These are phyloP conservation scores for Fusarium sp. DNA, from an alignment of 2,329 filamentous ascomycete species.

Conservation along the genomic window DNA sequence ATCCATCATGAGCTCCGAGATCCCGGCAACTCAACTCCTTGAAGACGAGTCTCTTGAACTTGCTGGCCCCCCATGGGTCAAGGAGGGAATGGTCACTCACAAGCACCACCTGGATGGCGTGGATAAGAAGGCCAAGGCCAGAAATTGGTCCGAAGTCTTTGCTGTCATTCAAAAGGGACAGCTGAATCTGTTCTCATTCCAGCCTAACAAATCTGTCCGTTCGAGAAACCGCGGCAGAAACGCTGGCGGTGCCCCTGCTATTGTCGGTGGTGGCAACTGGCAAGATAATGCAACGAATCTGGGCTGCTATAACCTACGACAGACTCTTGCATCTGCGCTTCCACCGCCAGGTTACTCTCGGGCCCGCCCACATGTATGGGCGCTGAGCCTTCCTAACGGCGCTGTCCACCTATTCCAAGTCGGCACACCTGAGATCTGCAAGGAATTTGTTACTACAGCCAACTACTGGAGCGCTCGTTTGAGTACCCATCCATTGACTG, in stretches of 20 bases:
- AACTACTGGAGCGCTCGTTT: conserved; percentile 98
- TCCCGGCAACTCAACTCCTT: conserved; percentile 72
- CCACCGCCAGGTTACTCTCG: conserved; percentile 95
- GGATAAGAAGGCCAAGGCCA: conserved; percentile 92
- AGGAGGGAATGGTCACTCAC: conserved; percentile 94
- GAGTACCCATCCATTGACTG: conserved; percentile 91
- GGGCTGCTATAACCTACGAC: conserved; percentile 86
- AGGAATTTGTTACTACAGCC: conserved; percentile 91
- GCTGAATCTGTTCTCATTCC: conserved; percentile 94
- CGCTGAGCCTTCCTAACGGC: conserved; percentile 88
- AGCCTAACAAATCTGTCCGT: conserved; percentile 78
- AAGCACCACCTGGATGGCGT: conserved; percentile 94
- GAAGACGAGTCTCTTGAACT: conserved; percentile 95
- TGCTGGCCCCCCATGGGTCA: conserved; percentile 95
- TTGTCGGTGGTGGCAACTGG: conserved; percentile 97
- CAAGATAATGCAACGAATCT: conserved; percentile 94
- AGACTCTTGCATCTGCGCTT: conserved; percentile 90
- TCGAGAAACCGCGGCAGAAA: conserved; percentile 70
- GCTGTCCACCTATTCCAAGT: conserved; percentile 99
- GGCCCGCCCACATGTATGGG: conserved; percentile 90
- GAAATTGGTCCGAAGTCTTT: conserved; percentile 95
- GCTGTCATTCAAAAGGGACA: conserved; percentile 95
- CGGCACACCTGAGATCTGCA: conserved; percentile 92
- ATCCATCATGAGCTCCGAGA: conserved; percentile 69
- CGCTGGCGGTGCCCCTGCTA: conserved; percentile 62